These are phyloP conservation scores for Exophiala viscosa DNA, from an alignment of 2,329 filamentous ascomycete genomes.

Conservation along the genomic window DNA sequence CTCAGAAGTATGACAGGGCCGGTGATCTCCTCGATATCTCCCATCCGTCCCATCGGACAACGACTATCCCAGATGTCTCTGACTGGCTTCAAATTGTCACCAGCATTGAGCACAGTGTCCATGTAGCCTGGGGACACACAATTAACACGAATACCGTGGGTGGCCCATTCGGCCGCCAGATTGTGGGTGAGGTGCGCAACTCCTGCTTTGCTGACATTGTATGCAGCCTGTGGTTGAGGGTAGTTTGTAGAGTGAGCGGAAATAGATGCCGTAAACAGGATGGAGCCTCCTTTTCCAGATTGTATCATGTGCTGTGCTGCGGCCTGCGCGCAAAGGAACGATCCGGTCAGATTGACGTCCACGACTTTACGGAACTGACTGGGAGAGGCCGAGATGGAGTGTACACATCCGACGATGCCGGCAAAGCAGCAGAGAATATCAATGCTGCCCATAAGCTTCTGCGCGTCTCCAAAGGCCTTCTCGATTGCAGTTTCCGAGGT, in stretches of 20 bases:
- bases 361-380: conserved; percentile 61
- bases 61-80: conserved; percentile 55
- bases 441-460: conserved; percentile 28
- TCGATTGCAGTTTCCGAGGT: conserved; percentile 48
- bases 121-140: conserved; percentile 71
- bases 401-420: conserved; percentile 62
- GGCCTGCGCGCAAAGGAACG: conserved; percentile 68
- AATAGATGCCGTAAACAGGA: conserved; percentile 64
- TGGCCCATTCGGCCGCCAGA: conserved; percentile 70
- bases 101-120: conserved; percentile 70
- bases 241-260: conserved; percentile 53
- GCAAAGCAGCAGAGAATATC: conserved; percentile 61
- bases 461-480: conserved; percentile 41
- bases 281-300: conserved; percentile 62
- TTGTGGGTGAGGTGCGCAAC: conserved; percentile 61
- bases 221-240: conserved; percentile 63
- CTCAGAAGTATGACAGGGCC: conserved; percentile 60
- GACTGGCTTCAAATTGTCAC: conserved; percentile 54
- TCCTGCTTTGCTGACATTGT: conserved; percentile 69
- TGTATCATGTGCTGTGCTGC: conserved; percentile 43
- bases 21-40: conserved; percentile 58
- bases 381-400: conserved; percentile 57
- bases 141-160: conserved; percentile 68
- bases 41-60: conserved; percentile 65
- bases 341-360: conserved; percentile 69